These are phyloP conservation scores for Trametes cingulata DNA, from an alignment of 768 basidiomycete species.

Conservation along the genomic window DNA sequence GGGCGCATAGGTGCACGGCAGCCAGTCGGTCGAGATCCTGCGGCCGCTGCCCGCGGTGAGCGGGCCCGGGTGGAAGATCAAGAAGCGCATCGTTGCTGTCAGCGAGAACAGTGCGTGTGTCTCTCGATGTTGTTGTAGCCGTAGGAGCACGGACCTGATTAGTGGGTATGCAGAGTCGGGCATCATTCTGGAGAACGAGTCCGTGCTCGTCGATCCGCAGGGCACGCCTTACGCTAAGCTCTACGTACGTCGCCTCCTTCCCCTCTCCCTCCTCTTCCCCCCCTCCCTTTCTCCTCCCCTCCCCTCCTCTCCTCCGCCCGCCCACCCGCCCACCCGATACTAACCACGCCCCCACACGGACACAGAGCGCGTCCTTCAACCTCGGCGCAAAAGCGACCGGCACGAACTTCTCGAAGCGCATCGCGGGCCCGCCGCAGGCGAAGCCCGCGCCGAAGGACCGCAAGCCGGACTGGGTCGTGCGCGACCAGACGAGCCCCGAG, in stretches of 20 bases:
- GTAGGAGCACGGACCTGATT: no score
- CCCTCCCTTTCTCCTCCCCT: no score
- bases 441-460: constrained; percentile 40
- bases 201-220: constrained; percentile 58
- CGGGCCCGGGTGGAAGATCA: constrained; percentile 79
- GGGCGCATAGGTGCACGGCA: constrained; percentile 63
- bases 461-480: constrained; percentile 42
- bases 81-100: constrained; percentile 63
- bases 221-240: constrained; percentile 48
- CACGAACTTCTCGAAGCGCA: constrained; percentile 41
- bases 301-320: no score
- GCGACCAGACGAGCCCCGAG: constrained; percentile 41
- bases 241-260: constrained; percentile 35
- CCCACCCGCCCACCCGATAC: no score
- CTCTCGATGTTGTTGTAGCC: background rate
- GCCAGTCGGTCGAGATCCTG: constrained; percentile 78
- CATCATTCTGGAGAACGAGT: constrained; percentile 68
- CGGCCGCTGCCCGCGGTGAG: constrained; percentile 75
- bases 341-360: background rate
- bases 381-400: constrained; percentile 43
- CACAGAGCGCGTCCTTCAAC: constrained; percentile 43
- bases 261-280: background rate
- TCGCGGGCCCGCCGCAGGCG: constrained; percentile 38
- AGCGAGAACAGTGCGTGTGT: constrained; percentile 74
- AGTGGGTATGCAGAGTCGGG: constrained; percentile 79